Evolutionary conservation across 2,329 filamentous ascomycete genomes (phyloP).

Genomic region (Exophiala xenobiotica): DNA sequence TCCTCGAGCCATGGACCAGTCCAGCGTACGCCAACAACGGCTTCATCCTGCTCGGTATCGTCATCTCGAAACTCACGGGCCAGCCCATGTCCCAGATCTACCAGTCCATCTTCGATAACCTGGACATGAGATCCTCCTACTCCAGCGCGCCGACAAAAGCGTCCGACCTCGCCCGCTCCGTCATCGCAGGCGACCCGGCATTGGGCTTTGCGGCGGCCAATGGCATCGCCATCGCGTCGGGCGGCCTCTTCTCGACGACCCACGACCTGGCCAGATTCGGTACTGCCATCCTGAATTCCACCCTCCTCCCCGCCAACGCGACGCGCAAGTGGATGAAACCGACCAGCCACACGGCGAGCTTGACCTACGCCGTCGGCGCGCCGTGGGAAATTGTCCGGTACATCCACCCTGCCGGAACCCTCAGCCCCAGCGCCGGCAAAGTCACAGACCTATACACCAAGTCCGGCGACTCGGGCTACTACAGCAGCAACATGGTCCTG

Average conservation of each 20-base stretch:
- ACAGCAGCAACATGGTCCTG: conserved; percentile 40
- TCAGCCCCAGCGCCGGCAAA: conserved; percentile 14
- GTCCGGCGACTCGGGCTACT: conserved; percentile 42
- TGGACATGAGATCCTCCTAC: conserved; percentile 45
- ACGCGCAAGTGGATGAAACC: conserved; percentile 46
- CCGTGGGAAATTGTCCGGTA: conserved; percentile 48
- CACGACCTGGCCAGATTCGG: conserved; percentile 40
- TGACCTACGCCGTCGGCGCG: conserved; percentile 41
- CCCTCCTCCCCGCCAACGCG: conserved; percentile 36
- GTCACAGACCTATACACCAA: conserved; percentile 44
- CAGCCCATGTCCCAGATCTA: conserved; percentile 43
- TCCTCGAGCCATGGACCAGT: conserved; percentile 45
- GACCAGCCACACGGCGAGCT: conserved; percentile 40
- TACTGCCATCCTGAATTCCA: conserved; percentile 36
- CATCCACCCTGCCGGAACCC: conserved; percentile 9
- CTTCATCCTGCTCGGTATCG: conserved; percentile 47
- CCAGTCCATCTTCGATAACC: conserved; percentile 44
- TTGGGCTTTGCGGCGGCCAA: background rate
- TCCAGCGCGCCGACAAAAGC: conserved; percentile 36
- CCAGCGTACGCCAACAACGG: conserved; percentile 54
- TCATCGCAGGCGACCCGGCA: conserved; percentile 20
- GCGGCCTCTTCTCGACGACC: conserved; percentile 35
- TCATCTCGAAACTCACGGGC: conserved; percentile 47
- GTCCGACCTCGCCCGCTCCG: conserved; percentile 20
- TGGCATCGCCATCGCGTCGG: conserved; percentile 23